phyloP scores from a whole-genome alignment of 2,329 filamentous ascomycete genomes.

The Beauveria sp. region DNA sequence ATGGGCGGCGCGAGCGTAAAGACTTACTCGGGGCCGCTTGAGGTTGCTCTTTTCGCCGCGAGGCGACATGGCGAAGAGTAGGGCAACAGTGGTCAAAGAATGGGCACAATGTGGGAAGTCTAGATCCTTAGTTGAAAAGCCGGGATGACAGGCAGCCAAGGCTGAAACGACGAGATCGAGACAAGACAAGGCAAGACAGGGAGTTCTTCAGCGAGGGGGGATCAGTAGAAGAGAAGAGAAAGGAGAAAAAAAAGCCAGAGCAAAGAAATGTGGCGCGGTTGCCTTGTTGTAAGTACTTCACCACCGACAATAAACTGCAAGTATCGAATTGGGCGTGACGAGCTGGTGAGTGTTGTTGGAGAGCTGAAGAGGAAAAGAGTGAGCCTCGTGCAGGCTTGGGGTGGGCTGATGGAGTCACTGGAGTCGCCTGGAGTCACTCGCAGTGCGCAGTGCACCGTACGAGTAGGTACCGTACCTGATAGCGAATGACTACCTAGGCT shows the following conservation, averaged over 20 bases:
- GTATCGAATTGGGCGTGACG: slow-evolving; percentile 3
- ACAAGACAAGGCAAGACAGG: neutral
- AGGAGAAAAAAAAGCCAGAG: neutral
- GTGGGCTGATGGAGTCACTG: slow-evolving; percentile 12
- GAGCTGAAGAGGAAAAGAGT: slow-evolving; percentile 5
- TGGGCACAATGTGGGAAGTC: neutral
- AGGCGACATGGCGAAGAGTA: slow-evolving; percentile 43
- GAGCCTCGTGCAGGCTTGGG: slow-evolving; percentile 10
- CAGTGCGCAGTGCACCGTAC: too few relatives aligned
- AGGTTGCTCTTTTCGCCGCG: slow-evolving; percentile 70
- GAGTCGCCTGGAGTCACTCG: slow-evolving; percentile 1
- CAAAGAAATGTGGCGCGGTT: neutral
- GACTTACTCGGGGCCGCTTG: slow-evolving; percentile 68
- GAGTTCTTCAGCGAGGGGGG: neutral
- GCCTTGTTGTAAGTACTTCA: slow-evolving; percentile 3
- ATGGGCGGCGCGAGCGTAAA: slow-evolving; percentile 11
- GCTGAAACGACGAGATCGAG: neutral
- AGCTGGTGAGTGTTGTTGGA: neutral
- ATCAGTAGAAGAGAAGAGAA: neutral
- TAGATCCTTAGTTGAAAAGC: neutral
- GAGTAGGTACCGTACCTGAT: too few relatives aligned
- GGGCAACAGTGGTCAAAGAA: slow-evolving; percentile 4
- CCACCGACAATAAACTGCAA: slow-evolving; percentile 1
- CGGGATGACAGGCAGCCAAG: slow-evolving; percentile 8
- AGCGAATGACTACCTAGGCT: neutral